Base-by-base conservation (phyloP, 164 flowering plant genomes). In the Nelumbo lutea region DNA sequence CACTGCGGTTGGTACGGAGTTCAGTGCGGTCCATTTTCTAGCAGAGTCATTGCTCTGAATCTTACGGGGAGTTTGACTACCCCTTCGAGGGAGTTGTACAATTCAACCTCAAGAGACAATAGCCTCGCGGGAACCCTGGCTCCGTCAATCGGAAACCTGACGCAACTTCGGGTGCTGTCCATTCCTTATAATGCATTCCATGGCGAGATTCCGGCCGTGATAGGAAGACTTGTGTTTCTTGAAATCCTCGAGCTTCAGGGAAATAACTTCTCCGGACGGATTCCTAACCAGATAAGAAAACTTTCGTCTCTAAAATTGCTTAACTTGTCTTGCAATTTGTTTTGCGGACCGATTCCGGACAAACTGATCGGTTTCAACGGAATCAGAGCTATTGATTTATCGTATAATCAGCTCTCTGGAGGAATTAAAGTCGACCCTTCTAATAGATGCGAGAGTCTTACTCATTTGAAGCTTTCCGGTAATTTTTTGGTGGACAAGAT, bases 1-100 rank as follows among this genome's bases (percentile, higher is more conserved):
- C 80, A 82, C 80, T 88, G 93, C 71, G 5, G 44, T 46, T 88
- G 89, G 90, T 68, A 38, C 50, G 90, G 93, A 1, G 79, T 88
- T 66, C 67, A 79, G 11, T 88, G 93, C 72, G 79, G 76, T 57
- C 14, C 55, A 40, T 42, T 67, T 56, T 78, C 86, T 14, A 79
- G 80, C 27, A 71, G 81, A 65, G 90, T 86, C 1, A 66, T 69
- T 0, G 70, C 79, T 6, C 48, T 85, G 70, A 76, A 70, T 69
- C 15, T 85, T 68, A 45, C 79, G 39, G 82, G 76, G 11, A 53
- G 48, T 2, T 2, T 13, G 53, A 42, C 40, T 27, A 55, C 62
- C 1, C 52, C 51, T 46, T 45, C 53, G 68, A n/a, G 55, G 46
- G 69, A 38, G 43, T 66, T 66, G 7, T 60, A 56, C 15, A 58